phyloP scores from a whole-genome alignment of 2,329 filamentous ascomycete species.

The Nemania abortiva region DNA sequence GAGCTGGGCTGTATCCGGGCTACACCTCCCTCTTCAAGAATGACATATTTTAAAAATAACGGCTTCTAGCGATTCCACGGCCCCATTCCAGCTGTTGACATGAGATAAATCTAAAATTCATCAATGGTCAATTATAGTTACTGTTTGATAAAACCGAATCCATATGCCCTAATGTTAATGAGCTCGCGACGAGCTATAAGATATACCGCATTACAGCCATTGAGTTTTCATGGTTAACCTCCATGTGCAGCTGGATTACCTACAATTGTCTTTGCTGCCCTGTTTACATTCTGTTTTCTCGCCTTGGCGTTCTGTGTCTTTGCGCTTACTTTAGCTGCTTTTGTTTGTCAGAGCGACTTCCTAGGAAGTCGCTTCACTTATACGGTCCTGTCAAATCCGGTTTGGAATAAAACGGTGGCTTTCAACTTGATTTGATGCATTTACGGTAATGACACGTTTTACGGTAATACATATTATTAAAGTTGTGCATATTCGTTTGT shows the following conservation, averaged over 20 bases:
- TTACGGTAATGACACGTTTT: neutral
- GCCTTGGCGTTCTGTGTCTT: conserved; percentile 8
- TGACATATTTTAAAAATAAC: too few relatives aligned
- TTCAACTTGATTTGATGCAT: conserved; percentile 3
- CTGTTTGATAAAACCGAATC: too few relatives aligned
- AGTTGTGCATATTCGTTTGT: conserved; percentile 2
- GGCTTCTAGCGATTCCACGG: too few relatives aligned
- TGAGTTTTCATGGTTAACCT: neutral
- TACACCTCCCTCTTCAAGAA: too few relatives aligned
- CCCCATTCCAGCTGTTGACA: too few relatives aligned
- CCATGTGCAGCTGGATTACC: neutral
- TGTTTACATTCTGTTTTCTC: neutral
- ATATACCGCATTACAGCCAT: neutral
- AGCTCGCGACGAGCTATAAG: neutral
- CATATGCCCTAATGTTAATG: neutral
- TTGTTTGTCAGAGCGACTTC: conserved; percentile 10
- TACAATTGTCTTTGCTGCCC: neutral
- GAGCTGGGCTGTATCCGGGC: too few relatives aligned
- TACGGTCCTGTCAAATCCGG: conserved; percentile 2
- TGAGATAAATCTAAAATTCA: too few relatives aligned
- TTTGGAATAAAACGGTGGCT: conserved; percentile 12
- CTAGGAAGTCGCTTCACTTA: conserved; percentile 7
- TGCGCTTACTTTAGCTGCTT: conserved; percentile 7
- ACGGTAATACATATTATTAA: conserved; percentile 2
- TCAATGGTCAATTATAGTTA: too few relatives aligned